Evolutionary conservation across 441 rosid genomes (phyloP).

Genomic region (Sinapis alba): DNA sequence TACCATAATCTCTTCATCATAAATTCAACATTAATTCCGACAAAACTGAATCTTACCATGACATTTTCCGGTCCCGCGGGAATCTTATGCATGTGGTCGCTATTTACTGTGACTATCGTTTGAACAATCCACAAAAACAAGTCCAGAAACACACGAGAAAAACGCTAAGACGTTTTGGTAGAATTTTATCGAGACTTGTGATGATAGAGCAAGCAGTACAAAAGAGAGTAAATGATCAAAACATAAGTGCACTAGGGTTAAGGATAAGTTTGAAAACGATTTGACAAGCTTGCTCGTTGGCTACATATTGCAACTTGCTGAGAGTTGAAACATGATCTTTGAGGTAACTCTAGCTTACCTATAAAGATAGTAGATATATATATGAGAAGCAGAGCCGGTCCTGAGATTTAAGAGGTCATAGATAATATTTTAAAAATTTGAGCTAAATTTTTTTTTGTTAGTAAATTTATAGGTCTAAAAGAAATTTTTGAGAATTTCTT

Average conservation of each 20-base stretch:
- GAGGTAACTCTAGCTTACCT: slow-evolving; percentile 11
- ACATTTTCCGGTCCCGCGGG: background rate
- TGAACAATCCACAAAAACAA: slow-evolving; percentile 9
- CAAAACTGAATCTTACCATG: slow-evolving; percentile 7
- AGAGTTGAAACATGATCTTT: slow-evolving; percentile 19
- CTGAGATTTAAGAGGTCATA: too few species aligned
- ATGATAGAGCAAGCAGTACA: slow-evolving; percentile 16
- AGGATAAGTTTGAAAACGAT: slow-evolving; percentile 28
- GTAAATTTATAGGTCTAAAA: too few species aligned
- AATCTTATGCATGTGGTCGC: background rate
- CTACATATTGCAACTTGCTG: slow-evolving; percentile 33
- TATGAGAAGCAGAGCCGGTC: too few species aligned
- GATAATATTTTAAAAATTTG: too few species aligned
- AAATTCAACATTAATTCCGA: background rate
- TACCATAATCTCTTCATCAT: background rate
- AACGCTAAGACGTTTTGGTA: background rate
- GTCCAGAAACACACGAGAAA: slow-evolving; percentile 12
- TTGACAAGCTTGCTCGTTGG: slow-evolving; percentile 25
- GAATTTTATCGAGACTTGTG: background rate
- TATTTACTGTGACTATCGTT: background rate
- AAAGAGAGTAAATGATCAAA: slow-evolving; percentile 24
- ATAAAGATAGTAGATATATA: too few species aligned
- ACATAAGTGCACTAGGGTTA: slow-evolving; percentile 19
- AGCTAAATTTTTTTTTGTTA: too few species aligned
- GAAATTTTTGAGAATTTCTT: too few species aligned